Base-by-base conservation (phyloP, 768 basidiomycete species). In the Amanita inopinata region DNA sequence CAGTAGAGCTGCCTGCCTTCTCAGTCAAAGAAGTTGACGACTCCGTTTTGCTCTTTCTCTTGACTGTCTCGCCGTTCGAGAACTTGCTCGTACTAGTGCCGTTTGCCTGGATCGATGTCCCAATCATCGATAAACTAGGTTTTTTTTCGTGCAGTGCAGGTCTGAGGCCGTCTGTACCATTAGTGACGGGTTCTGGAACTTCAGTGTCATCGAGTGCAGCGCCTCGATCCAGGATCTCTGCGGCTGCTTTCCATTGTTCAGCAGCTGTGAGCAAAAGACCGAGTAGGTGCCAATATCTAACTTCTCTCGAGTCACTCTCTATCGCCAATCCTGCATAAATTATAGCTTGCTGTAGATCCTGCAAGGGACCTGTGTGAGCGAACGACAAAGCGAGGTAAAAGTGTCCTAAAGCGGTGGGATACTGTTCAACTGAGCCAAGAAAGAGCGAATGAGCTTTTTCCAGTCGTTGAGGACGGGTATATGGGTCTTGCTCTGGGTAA, bases 251-350 rank as follows among this genome's bases (percentile, higher is more conserved):
- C 86, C 88, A 89, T 50, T 90, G 80, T 48, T 83, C 87, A 20
- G 69, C 65, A 6, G 84, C 81, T 0, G 80, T 78, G n/a, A 93
- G 67, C 8, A 94, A 59, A 3, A 97, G 63, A 0, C 85, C 90
- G 0, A 97, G 70, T 11, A 97, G 73, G 60, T 97, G 94, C 93
- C 92, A 97, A 40, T 85, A 83, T 31, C 87, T 73, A 18, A 86
- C 62, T 43, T 74, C 71, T 30, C 53, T 56, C 0, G 81, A 66
- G 22, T 82, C 76, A 4, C 70, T 67, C 56, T 92, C 84, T 2
- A 94, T 77, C 1, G 91, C 85, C 3, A 65, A 53, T 4, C 81
- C 78, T 0, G 87, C 84, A 38, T 77, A 65, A 10, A 70, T 60
- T 5, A 84, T 71, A 0, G 92, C 88, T 20, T 69, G 63, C n/a